These are phyloP conservation scores for Penicillium canescens DNA, from an alignment of 495 filamentous ascomycete genomes.

Conservation along the genomic window DNA sequence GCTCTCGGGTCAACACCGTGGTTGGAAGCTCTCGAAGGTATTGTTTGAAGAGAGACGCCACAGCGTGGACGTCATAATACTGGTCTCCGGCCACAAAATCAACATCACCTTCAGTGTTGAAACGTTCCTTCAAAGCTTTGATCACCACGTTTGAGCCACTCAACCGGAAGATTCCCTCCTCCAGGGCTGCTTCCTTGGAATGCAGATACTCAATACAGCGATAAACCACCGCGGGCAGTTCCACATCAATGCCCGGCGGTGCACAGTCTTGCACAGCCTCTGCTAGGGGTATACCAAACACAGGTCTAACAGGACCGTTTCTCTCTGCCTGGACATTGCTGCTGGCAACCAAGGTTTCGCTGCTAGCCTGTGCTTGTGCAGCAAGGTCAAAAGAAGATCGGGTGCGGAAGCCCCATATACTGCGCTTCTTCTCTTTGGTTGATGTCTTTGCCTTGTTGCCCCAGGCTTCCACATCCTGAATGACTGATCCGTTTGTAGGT, in stretches of 20 bases:
- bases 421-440: slow-evolving; percentile 82
- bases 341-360: slow-evolving; percentile 39
- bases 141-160: slow-evolving; percentile 94
- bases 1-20: slow-evolving; percentile 85
- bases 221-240: slow-evolving; percentile 93
- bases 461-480: slow-evolving; percentile 85
- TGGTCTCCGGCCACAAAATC: slow-evolving; percentile 80
- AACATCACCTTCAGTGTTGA: slow-evolving; percentile 92
- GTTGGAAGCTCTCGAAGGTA: slow-evolving; percentile 91
- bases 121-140: slow-evolving; percentile 84
- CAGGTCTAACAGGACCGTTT: slow-evolving; percentile 63
- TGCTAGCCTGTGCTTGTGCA: slow-evolving; percentile 33
- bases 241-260: slow-evolving; percentile 67
- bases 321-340: slow-evolving; percentile 46
- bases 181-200: slow-evolving; percentile 74
- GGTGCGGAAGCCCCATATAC: slow-evolving; percentile 89
- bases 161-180: slow-evolving; percentile 95
- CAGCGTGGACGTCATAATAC: slow-evolving; percentile 94
- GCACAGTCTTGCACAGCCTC: slow-evolving; percentile 83
- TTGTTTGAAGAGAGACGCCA: slow-evolving; percentile 90
- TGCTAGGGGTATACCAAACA: slow-evolving; percentile 82
- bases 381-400: slow-evolving; percentile 62
- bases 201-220: slow-evolving; percentile 93
- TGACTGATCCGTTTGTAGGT: slow-evolving; percentile 82
- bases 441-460: slow-evolving; percentile 68